These are phyloP conservation scores for Platismatia glauca DNA, from an alignment of 495 filamentous ascomycete species.

Conservation along the genomic window DNA sequence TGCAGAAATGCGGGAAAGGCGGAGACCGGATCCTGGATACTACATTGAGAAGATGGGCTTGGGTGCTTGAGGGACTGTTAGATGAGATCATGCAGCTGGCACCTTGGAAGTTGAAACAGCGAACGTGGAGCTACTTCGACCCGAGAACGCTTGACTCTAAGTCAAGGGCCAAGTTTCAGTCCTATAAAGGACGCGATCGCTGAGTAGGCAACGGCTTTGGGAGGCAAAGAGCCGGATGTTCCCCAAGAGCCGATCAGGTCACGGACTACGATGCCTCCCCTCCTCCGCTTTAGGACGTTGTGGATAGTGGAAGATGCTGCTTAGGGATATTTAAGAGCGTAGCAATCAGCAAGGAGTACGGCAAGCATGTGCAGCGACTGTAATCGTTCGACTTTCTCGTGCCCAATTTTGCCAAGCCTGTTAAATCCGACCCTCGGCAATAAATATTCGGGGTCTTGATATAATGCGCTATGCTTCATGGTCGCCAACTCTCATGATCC, in stretches of 20 bases:
- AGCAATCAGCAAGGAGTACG: neutral
- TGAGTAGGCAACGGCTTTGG: neutral
- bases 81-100: neutral
- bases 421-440: slow-evolving; percentile 1
- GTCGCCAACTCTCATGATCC: neutral
- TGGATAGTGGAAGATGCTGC: neutral
- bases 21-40: slow-evolving; percentile 77
- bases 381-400: neutral
- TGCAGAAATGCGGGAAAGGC: slow-evolving; percentile 60
- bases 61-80: neutral
- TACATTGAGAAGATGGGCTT: slow-evolving; percentile 56
- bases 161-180: neutral
- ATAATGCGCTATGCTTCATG: neutral
- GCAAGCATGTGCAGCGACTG: neutral
- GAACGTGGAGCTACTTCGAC: neutral
- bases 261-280: neutral
- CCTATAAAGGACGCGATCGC: neutral
- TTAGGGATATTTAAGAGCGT: neutral
- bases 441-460: no score
- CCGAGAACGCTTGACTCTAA: neutral
- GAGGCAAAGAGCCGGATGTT: neutral
- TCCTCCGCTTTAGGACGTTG: neutral
- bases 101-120: neutral
- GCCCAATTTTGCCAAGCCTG: neutral
- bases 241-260: neutral